Percentiles rank a stretch among this genome's conserved stretches.
Evolutionary conservation across 1,139 yeast species (phyloP).

Genomic region (Nakaseomyces sp.): DNA sequence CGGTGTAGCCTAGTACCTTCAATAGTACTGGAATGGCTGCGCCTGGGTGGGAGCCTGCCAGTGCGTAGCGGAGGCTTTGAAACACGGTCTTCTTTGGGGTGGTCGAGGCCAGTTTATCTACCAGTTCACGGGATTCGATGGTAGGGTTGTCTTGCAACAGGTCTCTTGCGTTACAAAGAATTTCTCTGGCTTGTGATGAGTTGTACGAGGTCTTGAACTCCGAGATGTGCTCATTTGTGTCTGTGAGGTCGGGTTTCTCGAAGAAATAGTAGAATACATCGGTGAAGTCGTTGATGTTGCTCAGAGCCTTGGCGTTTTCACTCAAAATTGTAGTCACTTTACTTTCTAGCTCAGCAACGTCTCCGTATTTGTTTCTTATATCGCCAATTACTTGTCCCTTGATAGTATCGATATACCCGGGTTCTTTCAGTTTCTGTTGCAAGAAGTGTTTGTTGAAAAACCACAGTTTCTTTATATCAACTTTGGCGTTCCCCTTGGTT

Average conservation of each 20-base stretch:
- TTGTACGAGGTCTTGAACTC: constrained; percentile 11
- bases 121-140: constrained; percentile 23
- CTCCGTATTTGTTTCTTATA: constrained; percentile 14
- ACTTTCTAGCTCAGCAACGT: constrained; percentile 10
- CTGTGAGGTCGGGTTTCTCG: constrained; percentile 33
- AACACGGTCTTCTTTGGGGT: constrained; percentile 44
- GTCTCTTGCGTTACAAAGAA: not conserved
- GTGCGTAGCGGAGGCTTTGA: constrained; percentile 56
- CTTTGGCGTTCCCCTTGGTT: constrained; percentile 91
- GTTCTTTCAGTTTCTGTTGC: constrained; percentile 33
- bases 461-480: constrained; percentile 63
- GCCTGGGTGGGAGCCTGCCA: constrained; percentile 71
- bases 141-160: constrained; percentile 15
- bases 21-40: constrained; percentile 54
- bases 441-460: constrained; percentile 70
- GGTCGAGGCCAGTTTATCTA: constrained; percentile 11
- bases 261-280: constrained; percentile 44
- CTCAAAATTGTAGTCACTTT: constrained; percentile 21
- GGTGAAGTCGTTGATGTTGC: constrained; percentile 42
- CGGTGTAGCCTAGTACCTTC: constrained; percentile 46
- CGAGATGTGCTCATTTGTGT: constrained; percentile 16
- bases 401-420: not conserved
- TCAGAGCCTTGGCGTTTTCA: constrained; percentile 35
- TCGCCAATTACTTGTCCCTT: not conserved
- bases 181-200: not conserved